phyloP scores from a whole-genome alignment of 2,329 filamentous ascomycete genomes.

The Cercospora sp. region DNA sequence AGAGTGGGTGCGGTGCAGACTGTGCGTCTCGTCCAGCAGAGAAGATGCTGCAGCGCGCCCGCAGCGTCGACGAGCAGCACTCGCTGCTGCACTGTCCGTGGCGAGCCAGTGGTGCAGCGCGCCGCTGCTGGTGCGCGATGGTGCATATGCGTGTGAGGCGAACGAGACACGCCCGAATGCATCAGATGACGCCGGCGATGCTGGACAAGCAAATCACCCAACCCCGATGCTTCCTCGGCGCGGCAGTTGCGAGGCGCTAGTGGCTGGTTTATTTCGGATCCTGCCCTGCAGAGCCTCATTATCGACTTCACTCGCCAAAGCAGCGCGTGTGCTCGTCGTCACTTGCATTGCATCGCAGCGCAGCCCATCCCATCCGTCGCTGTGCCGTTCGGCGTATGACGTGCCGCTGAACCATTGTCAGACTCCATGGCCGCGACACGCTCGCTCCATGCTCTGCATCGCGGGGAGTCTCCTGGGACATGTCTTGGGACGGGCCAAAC shows the following conservation, averaged over 20 bases:
- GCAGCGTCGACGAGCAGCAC: neutral
- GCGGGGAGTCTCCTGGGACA: neutral
- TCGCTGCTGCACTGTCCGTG: neutral
- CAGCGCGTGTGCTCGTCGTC: neutral
- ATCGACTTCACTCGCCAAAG: neutral
- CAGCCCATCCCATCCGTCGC: neutral
- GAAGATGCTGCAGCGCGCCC: neutral
- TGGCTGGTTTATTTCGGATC: neutral
- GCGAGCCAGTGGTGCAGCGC: neutral
- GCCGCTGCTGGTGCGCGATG: neutral
- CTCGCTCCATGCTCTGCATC: neutral
- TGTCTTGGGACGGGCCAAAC: neutral
- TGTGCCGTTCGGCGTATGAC: neutral
- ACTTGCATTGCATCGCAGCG: neutral
- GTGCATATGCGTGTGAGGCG: neutral
- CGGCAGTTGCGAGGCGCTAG: neutral
- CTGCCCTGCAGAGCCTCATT: neutral
- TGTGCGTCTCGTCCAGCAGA: neutral
- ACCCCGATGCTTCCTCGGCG: neutral
- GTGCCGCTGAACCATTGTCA: neutral
- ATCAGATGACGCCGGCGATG: neutral
- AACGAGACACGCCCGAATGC: neutral
- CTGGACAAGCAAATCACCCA: neutral
- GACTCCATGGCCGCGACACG: neutral
- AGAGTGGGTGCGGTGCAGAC: neutral